These are phyloP conservation scores for Henckelia pumila DNA, from an alignment of 257 asterid genomes.

Conservation along the genomic window DNA sequence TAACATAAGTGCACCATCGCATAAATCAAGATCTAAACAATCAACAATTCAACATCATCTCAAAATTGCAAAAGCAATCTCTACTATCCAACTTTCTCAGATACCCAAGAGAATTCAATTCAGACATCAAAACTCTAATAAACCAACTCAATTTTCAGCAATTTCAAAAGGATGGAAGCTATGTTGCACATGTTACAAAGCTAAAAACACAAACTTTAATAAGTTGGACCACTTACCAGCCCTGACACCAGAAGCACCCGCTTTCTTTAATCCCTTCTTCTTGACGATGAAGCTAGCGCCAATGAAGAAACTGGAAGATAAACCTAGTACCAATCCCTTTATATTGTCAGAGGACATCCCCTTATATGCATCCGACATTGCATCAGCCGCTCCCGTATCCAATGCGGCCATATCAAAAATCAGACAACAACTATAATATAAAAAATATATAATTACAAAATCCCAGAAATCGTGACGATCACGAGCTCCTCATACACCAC, in stretches of 20 bases:
- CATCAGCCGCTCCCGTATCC: slow-evolving; percentile 32
- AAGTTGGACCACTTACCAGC: slow-evolving; percentile 49
- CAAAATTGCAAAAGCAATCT: neutral
- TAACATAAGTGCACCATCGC: neutral
- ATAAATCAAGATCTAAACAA: slow-evolving; percentile 12
- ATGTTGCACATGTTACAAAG: slow-evolving; percentile 1
- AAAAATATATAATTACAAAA: neutral
- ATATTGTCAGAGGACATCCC: slow-evolving; percentile 78
- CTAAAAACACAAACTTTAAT: neutral
- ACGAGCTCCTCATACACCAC: slow-evolving; percentile 25
- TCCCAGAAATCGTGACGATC: slow-evolving; percentile 25
- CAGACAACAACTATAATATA: slow-evolving; percentile 12
- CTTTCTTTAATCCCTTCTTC: slow-evolving; percentile 84
- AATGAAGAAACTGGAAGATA: slow-evolving; percentile 78
- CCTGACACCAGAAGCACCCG: slow-evolving; percentile 76
- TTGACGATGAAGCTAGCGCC: slow-evolving; percentile 84
- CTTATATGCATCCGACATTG: slow-evolving; percentile 30
- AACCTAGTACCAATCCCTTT: slow-evolving; percentile 66
- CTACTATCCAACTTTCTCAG: too few relatives aligned
- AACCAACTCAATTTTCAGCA: slow-evolving; percentile 15
- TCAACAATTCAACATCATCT: slow-evolving; percentile 9
- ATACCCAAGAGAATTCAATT: slow-evolving; percentile 1
- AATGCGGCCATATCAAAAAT: slow-evolving; percentile 43
- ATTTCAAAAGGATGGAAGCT: neutral
- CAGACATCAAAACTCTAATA: slow-evolving; percentile 8